Evolutionary conservation across 805 yeast species (phyloP).

Genomic region (Saccharomycodes ludwigii): DNA sequence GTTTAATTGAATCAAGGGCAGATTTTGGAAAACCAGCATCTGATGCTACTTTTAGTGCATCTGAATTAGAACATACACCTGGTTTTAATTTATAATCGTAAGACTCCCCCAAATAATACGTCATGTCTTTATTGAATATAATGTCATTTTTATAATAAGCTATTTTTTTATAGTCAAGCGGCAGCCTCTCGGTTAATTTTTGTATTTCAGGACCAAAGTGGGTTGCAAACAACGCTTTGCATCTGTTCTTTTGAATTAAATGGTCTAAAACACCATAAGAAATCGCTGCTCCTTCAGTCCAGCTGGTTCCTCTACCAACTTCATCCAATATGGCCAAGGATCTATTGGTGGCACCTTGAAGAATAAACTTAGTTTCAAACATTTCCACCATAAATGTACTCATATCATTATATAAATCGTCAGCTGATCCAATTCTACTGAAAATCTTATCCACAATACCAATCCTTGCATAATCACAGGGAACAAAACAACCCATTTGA

Average conservation of each 20-base stretch:
- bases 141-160: slow-evolving; percentile 16
- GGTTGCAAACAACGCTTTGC: slow-evolving; percentile 80
- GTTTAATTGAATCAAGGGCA: slow-evolving; percentile 42
- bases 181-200: slow-evolving; percentile 24
- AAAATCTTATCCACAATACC: slow-evolving; percentile 71
- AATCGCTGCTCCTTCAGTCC: slow-evolving; percentile 71
- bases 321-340: slow-evolving; percentile 79
- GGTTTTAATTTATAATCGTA: slow-evolving; percentile 43
- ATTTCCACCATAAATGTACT: slow-evolving; percentile 93
- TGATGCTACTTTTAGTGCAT: slow-evolving; percentile 65
- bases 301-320: slow-evolving; percentile 83
- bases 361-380: slow-evolving; percentile 67
- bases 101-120: slow-evolving; percentile 14
- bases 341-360: slow-evolving; percentile 48
- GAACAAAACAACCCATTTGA: slow-evolving; percentile 65
- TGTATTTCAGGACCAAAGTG: slow-evolving; percentile 57
- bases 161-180: slow-evolving; percentile 14
- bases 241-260: slow-evolving; percentile 39
- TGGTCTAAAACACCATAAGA: slow-evolving; percentile 65
- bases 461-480: slow-evolving; percentile 48
- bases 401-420: slow-evolving; percentile 62
- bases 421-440: slow-evolving; percentile 77
- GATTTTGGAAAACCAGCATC: slow-evolving; percentile 64
- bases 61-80: slow-evolving; percentile 66
- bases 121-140: no score